These are phyloP conservation scores for Aspergillus panamensis DNA, from an alignment of 495 filamentous ascomycete genomes.

Conservation along the genomic window DNA sequence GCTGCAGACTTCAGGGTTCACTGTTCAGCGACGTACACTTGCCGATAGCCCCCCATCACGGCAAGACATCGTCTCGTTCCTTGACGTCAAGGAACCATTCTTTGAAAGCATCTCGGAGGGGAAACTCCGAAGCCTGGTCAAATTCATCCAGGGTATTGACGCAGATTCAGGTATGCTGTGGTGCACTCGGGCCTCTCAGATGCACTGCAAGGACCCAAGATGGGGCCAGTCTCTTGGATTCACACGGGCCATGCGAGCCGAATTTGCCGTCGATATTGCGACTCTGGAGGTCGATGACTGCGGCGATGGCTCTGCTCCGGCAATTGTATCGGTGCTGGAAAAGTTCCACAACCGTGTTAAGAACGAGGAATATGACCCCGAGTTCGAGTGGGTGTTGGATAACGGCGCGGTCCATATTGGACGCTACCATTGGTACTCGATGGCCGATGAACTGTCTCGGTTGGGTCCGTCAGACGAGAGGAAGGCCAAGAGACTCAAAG, in stretches of 20 bases:
- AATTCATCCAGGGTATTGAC: background rate
- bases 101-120: background rate
- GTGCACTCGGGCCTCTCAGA: background rate
- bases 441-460: background rate
- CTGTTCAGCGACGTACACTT: background rate
- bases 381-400: background rate
- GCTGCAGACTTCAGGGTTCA: background rate
- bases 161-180: background rate
- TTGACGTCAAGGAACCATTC: background rate
- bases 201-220: constrained; percentile 5
- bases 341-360: background rate
- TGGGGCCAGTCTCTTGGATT: background rate
- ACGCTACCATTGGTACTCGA: background rate
- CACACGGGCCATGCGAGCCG: background rate
- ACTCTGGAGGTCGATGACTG: background rate
- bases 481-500: background rate
- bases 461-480: background rate
- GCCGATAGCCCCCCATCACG: background rate
- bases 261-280: constrained; percentile 1
- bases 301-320: background rate
- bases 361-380: background rate
- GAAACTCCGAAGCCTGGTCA: background rate
- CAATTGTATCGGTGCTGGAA: background rate
- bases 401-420: background rate
- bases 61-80: background rate